phyloP scores from a whole-genome alignment of 2,329 filamentous ascomycete genomes.

The Pseudogymnoascus sp. region DNA sequence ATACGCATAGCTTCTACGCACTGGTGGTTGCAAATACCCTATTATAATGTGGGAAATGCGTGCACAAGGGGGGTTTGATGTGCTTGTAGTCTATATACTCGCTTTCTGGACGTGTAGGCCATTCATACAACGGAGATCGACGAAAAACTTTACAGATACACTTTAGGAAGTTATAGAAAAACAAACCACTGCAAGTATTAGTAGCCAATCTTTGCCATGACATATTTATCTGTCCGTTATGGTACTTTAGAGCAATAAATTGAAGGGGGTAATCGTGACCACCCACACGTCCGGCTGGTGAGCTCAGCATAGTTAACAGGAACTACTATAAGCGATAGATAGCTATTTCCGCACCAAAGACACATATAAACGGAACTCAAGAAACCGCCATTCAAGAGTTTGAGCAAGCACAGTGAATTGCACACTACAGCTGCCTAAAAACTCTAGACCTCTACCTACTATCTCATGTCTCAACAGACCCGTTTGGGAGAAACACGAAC shows the following conservation, averaged over 20 bases:
- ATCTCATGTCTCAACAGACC: too few relatives aligned
- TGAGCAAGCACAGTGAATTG: not conserved
- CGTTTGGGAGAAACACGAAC: too few relatives aligned
- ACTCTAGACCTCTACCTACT: too few relatives aligned
- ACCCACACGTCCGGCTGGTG: too few relatives aligned
- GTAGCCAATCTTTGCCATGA: not conserved
- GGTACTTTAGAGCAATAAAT: not conserved
- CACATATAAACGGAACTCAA: not conserved
- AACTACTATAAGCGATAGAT: not conserved
- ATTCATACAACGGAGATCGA: not conserved
- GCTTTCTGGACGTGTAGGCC: not conserved
- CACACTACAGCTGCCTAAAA: too few relatives aligned
- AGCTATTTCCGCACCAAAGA: not conserved
- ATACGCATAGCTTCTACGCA: not conserved
- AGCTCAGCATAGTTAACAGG: not conserved
- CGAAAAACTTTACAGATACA: not conserved
- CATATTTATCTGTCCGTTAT: not conserved
- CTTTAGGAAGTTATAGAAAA: not conserved
- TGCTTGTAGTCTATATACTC: not conserved
- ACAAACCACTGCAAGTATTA: not conserved
- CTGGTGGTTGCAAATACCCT: not conserved
- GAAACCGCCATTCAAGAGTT: not conserved
- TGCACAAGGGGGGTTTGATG: not conserved
- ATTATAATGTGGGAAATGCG: not conserved
- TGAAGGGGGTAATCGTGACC: not conserved